Base-by-base conservation (phyloP, 345 rosid species). In the Citrus maxima region DNA sequence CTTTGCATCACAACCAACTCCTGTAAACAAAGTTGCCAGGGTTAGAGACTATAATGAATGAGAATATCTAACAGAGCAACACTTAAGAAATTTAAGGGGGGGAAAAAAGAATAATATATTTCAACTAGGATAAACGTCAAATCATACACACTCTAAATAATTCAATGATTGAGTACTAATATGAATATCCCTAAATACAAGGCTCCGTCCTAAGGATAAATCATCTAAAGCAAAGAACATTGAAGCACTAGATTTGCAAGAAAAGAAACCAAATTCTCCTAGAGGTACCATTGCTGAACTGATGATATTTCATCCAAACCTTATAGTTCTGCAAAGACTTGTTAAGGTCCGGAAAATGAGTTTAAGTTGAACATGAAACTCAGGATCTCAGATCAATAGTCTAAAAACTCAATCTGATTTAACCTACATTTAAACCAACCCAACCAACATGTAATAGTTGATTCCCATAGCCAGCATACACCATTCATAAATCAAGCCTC, bases 1-100 rank as follows among this genome's bases (percentile, higher is more conserved):
- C 91, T 91, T 93, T 7, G 98, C 98, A 86, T 95, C 98, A 85
- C 95, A 95, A 9, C 97, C 98, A 72, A 91, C 80, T 71, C 97
- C 98, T 93, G 85, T 37, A 66, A 82, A 55, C 61, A 59, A 59
- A 59, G 27, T 30, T 3, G 8, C 77, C 18, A 72, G 14, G 10
- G 60, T 79, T 46, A 74, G 28, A 27, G 51, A 8, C 54, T 46
- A 67, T 51, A 76, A 54, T 19, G 27, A 66, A 70, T 12, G 28
- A 56, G 54, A 72, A 72, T 30, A 35, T 22, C 19, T 63, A 22
- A 24, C 16, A 69, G 8, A 25, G 35, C 4, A 7, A 71, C 30
- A 12, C 13, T 27, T 49, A 10, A 62, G 61, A n/a, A 40, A 70
- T 37, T 60, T 60, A 8, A 38, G 46, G 46, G 46, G 46, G 3